phyloP scores from a whole-genome alignment of 352 stramenopile species.

The Globisporangium polare region DNA sequence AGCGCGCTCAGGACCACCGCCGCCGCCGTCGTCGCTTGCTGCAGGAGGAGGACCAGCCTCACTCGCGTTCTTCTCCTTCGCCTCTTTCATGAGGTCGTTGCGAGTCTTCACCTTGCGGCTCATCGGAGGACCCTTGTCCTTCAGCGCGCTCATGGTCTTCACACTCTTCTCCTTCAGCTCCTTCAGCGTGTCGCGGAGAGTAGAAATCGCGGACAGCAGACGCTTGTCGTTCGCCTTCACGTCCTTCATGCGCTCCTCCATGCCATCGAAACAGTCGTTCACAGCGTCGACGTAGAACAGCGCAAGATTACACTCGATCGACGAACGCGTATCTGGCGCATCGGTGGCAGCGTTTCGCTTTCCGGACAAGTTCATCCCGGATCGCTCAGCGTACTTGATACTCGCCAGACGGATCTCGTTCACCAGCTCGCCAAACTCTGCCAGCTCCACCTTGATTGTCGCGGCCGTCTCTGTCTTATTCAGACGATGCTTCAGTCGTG shows the following conservation, averaged over 20 bases:
- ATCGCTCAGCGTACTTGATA: constrained; percentile 80
- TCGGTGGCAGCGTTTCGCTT: constrained; percentile 72
- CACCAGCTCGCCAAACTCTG: constrained; percentile 74
- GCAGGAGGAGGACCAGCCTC: constrained; percentile 30
- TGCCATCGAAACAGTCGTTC: constrained; percentile 70
- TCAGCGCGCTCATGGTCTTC: constrained; percentile 35
- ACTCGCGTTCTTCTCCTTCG: constrained; percentile 82
- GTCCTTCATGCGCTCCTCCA: constrained; percentile 81
- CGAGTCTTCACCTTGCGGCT: constrained; percentile 65
- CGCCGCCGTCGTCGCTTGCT: constrained; percentile 21
- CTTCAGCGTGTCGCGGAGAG: constrained; percentile 52
- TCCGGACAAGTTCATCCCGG: constrained; percentile 83
- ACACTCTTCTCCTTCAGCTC: constrained; percentile 63
- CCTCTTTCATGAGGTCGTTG: constrained; percentile 78
- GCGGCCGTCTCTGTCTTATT: constrained; percentile 69
- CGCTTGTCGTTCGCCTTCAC: constrained; percentile 83
- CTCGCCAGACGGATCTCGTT: constrained; percentile 77
- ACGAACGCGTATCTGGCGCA: constrained; percentile 65
- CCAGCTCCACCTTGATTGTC: constrained; percentile 86
- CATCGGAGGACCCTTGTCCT: constrained; percentile 58
- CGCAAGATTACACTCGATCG: constrained; percentile 64
- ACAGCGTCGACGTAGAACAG: constrained; percentile 63
- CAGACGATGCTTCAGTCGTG: constrained; percentile 65
- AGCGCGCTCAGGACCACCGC: constrained; percentile 21
- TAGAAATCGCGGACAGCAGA: constrained; percentile 58